Base-by-base conservation (phyloP, 768 basidiomycete species). In the Tephrocybe sp. region DNA sequence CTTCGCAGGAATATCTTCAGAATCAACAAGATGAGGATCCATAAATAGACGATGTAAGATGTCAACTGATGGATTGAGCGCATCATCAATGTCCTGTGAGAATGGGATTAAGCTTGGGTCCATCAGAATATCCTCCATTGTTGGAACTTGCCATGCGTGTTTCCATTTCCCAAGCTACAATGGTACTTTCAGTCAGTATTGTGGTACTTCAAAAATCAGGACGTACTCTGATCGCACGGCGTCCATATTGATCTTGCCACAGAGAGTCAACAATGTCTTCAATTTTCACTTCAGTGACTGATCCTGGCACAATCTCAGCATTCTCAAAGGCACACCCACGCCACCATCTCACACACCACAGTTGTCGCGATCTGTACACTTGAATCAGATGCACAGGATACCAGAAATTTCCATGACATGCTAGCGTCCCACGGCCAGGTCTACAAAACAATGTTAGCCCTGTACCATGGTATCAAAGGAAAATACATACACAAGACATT, bases 131-230 rank as follows among this genome's bases (percentile, higher is more conserved):
- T 65, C 63, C 36, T 65, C 61, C 0, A 43, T 1, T 12, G 48
- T 60, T 20, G 31, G 17, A n/a, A 58, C 44, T 2, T 65, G 50
- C 9, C 44, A 48, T 13, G 64, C 49, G 30, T 63, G 65, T 34
- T 36, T 35, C 65, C 66, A 68, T 44, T 59, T 58, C 16, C 66
- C 63, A n/a, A 68, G 60, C 64, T 65, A 43, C 14, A 41, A 22
- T 4, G 7, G 4, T 4, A 26, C 4, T 26, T 26, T 7, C 3
- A 26, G 26, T 26, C 26, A 26, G 7, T 26, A 26, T 3, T 4
- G 26, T 7, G 7, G 26, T 26, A 26, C 3, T 26, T 26, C 4
- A 26, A 26, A 26, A 26, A 26, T 26, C 26, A 26, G 7, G 26
- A 26, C 26, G 26, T 26, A 26, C 26, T 26, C 26, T 26, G 7